Conservation (phyloP, 208 protist genomes). For the Wallacemonas rigidus region DNA sequence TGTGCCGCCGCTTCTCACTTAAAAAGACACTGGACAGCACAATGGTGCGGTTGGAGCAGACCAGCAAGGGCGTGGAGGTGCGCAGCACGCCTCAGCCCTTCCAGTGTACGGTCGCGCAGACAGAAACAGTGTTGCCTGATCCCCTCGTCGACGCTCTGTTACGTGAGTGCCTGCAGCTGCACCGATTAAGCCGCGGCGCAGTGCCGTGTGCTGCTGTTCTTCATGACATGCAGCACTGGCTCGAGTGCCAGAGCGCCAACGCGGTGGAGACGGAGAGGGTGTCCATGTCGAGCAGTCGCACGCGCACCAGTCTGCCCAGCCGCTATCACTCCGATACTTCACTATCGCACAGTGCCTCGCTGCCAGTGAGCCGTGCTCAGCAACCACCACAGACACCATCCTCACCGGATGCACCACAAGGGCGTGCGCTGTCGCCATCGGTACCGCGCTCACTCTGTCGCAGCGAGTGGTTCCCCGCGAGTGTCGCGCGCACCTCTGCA, state of each 20-base stretch:
- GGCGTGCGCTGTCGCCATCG: not conserved
- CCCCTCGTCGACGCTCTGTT: slow-evolving; percentile 45
- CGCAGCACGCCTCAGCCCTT: slow-evolving; percentile 53
- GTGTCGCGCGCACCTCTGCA: not conserved
- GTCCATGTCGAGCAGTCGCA: not conserved
- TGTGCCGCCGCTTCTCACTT: slow-evolving; percentile 52
- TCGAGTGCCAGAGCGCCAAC: slow-evolving; percentile 38
- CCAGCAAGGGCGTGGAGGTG: slow-evolving; percentile 29
- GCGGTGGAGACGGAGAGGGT: slow-evolving; percentile 14
- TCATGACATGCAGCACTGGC: slow-evolving; percentile 42
- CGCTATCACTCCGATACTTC: not conserved
- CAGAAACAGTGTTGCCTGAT: slow-evolving; percentile 43
- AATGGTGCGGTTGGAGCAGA: slow-evolving; percentile 63
- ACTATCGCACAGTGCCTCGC: not conserved
- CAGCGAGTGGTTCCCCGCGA: not conserved
- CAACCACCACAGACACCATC: not conserved
- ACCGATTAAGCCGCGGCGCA: slow-evolving; percentile 29
- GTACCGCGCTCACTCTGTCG: slow-evolving; percentile 9
- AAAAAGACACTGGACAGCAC: slow-evolving; percentile 58
- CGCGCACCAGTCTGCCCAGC: not conserved
- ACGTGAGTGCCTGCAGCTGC: slow-evolving; percentile 42
- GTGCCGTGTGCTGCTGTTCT: slow-evolving; percentile 47
- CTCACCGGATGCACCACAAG: not conserved
- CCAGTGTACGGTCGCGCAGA: slow-evolving; percentile 28
- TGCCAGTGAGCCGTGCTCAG: not conserved